Base-by-base conservation (phyloP, 75 land plant species). In the Picea sitchensis region DNA sequence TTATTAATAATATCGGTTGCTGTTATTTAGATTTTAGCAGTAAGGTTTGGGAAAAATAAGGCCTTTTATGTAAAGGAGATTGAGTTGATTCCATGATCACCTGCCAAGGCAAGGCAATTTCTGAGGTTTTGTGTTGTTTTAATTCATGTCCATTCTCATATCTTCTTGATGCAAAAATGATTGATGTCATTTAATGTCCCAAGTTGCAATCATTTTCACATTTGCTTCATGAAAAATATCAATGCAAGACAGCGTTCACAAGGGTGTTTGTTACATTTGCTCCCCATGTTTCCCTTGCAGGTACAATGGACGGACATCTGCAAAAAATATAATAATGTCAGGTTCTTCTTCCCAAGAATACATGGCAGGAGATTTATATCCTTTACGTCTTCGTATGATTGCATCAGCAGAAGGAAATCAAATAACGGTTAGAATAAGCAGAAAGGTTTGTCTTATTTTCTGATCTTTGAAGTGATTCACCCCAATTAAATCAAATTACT, bases 361-460 rank as follows among this genome's bases (percentile, higher is more conserved):
- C 30, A 18, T 38, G 73, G 41, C 18, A 47, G 34, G 51, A 69
- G 84, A 83, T 58, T 77, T 83, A 5, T 83, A 83, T 47, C 44
- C 78, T 41, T 76, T 80, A 31, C 81, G 61, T 14, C 58, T 75
- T 56, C 79, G 47, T 17, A 34, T 80, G 32, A 76, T 3, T n/a
- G 61, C 75, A 3, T 58, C 58, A 20, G 57, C 59, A 56, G 47
- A 38, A 21, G 81, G 65, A 58, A 76, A 21, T 8, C 60, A 80
- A 34, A 21, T 74, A 31, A 76, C 57, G 57, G 77, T 80, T 30
- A 80, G 81, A 58, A 38, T 80, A 41, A 81, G 69, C 78, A 81
- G 62, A 76, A 73, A 81, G 82, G 82, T 81, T 72, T 7, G 17
- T 5, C 23, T 69, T 69, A 18, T 69, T 47, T 69, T 36, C 21